These are phyloP conservation scores for Pyrus pyrifolia DNA, from an alignment of 306 rosid genomes.

Conservation along the genomic window DNA sequence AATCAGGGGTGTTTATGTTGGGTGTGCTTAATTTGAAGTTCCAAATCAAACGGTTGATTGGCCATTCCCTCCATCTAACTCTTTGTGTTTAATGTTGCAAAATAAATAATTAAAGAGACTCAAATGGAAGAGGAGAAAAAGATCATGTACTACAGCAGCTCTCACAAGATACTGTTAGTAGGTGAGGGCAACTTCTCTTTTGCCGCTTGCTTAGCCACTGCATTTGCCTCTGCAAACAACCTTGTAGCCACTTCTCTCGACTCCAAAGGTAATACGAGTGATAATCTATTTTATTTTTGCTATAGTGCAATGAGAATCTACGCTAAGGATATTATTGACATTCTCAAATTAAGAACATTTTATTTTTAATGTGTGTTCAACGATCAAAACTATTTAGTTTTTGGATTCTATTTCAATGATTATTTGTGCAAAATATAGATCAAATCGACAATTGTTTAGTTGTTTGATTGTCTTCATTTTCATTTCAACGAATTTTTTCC, in stretches of 20 bases:
- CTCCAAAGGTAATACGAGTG: background rate
- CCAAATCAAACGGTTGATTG: too few species aligned
- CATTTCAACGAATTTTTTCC: too few species aligned
- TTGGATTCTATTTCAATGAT: too few species aligned
- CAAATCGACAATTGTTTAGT: too few species aligned
- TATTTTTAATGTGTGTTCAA: background rate
- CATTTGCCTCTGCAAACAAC: constrained; percentile 31
- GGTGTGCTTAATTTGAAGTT: too few species aligned
- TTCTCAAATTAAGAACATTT: background rate
- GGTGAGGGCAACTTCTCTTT: constrained; percentile 48
- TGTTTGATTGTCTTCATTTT: too few species aligned
- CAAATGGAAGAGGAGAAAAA: constrained; percentile 1
- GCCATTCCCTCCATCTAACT: too few species aligned
- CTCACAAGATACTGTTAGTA: constrained; percentile 26
- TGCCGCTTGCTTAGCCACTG: constrained; percentile 29
- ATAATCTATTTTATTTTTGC: too few species aligned
- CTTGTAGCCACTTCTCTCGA: constrained; percentile 35
- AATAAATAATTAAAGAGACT: background rate
- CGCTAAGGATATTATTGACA: background rate
- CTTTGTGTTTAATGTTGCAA: background rate
- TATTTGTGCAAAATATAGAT: too few species aligned
- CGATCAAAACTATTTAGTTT: too few species aligned
- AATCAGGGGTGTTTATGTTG: too few species aligned
- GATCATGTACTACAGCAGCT: constrained; percentile 14
- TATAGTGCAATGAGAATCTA: too few species aligned